Base-by-base conservation (phyloP, 441 rosid genomes). In the Viola pubescens region DNA sequence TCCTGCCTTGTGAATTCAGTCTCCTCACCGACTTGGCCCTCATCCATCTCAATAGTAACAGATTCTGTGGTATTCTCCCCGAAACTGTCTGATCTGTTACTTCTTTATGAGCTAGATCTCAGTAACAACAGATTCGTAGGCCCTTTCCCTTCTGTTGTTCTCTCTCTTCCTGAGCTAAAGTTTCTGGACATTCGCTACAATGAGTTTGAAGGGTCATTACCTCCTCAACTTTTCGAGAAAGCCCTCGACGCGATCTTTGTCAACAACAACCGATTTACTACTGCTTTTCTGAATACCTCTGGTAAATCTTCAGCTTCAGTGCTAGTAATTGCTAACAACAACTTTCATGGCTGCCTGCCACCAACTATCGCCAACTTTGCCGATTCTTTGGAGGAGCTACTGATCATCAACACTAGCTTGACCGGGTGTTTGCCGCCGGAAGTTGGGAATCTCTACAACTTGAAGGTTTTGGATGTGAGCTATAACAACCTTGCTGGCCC, bases 41-140 rank as follows among this genome's bases (percentile, higher is more conserved):
- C 63, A 48, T 91, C 62, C 98, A 91, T 59, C 75, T 91, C 37
- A 91, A 85, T 43, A 85, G 88, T 77, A 91, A 91, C 66, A 81
- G 96, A 9, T 87, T 91, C 66, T 89, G 96, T 12, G 96, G 98
- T 9, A 78, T 79, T 48, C 60, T 91, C 59, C 83, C 89, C 34
- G 73, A 56, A 48, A 65, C 79, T 88, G 42, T 58, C 92, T 48
- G 80, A 84, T 39, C 83, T 89, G 39, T 68, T 88, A 2, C 75
- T 81, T 39, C 88, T 91, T 46, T 73, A 60, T 59, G 98, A 91
- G 82, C 88, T 91, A 48, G 98, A 91, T 69, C 73, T 91, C 13
- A 91, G 98, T 61, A 88, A 85, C 73, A 91, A 91, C 77, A 71
- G 94, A 60, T 87, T 88, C 8, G 94, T 82, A 0, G 94, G 96